Base-by-base conservation (phyloP, 257 asterid genomes). In the Forsythia suspensa region DNA sequence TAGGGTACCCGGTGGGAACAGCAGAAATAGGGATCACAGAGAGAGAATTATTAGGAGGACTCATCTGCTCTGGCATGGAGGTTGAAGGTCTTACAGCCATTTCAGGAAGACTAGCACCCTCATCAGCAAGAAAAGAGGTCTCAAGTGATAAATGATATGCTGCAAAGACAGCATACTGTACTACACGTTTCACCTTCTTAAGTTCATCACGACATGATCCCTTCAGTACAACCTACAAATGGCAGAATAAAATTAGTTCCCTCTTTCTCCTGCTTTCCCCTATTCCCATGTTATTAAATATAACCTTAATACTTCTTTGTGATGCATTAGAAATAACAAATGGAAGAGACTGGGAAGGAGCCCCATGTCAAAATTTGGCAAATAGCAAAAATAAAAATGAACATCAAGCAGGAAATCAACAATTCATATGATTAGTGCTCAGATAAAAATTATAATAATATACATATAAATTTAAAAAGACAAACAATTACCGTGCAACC, bases 41-140 rank as follows among this genome's bases (percentile, higher is more conserved):
- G 67, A 77, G 52, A 76, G 84, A 51, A 82, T 77, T 80, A 78
- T 86, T 84, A 72, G 86, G 37, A 72, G 86, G 37, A 21, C 69
- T 36, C 77, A 72, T 70, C 70, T 81, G 80, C 74, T 89, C 95
- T 36, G 84, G 80, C 65, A 76, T 44, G 55, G 71, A 55, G 77
- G 65, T 37, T 67, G 90, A 74, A 13, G 90, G 76, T 51, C 81
- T 82, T 39, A 77, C 48, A 55, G 84, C 80, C 70, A 63, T 36
- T 82, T 86, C 85, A 48, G 98, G 98, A 76, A 96, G 92, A 72
- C 86, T 86, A 66, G 99, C 97, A 48, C 99, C 99, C 90, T 96
- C 99, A 55, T 96, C 98, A 61, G 93, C 92, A 76, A 96, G 96
- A 84, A 92, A 96, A 2, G 98, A 96, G 71, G 97, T 92, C 84